Evolutionary conservation across 1,139 yeast genomes (phyloP), one percentile per base, ranked within the genome.

Genomic region (Kodamaea plutei): DNA sequence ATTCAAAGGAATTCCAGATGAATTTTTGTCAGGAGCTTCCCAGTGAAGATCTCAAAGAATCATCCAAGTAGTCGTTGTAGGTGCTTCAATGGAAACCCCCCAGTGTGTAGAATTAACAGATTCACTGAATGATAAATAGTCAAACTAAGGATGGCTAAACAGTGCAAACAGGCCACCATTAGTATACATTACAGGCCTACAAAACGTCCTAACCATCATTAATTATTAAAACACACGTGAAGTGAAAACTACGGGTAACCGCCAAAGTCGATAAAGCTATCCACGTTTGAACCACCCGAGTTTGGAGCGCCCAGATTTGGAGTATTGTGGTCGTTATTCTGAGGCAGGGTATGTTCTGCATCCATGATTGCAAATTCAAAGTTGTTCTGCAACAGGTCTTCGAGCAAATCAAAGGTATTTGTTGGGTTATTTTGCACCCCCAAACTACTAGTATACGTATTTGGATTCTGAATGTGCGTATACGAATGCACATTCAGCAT

Each of bases 241-340:
- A 18, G 20, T 18, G 20, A 18, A 18, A 18, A 18, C n/a, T 20
- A 26, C 7, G 14, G 23, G 27, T 25, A 25, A 15, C 31, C 15
- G 18, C 43, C 45, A 33, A 40, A 43, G 25, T 44, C 46, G 18
- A 44, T 42, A 30, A 42, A 42, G 23, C 40, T 38, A 26, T 43
- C 47, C 10, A 41, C 40, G 20, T 41, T 41, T 21, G 33, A 25
- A 15, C 38, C 32, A 23, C 32, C 34, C 26, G 28, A 19, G 23
- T 28, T 31, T 8, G 20, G 20, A 18, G 20, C 20, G 18, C 32
- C 38, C 15, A 32, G 20, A 18, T 18, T 32, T 1, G 38, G 36
- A 5, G 36, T 30, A 26, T 33, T 26, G 17, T 26, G 33, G 23
- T 34, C 31, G 3, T 31, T 31, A 19, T 21, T 22, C 15, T 23